Evolutionary conservation across 1,139 yeast species (phyloP), one percentile per base, ranked within the genome.

Genomic region (Kodamaea fungicola): DNA sequence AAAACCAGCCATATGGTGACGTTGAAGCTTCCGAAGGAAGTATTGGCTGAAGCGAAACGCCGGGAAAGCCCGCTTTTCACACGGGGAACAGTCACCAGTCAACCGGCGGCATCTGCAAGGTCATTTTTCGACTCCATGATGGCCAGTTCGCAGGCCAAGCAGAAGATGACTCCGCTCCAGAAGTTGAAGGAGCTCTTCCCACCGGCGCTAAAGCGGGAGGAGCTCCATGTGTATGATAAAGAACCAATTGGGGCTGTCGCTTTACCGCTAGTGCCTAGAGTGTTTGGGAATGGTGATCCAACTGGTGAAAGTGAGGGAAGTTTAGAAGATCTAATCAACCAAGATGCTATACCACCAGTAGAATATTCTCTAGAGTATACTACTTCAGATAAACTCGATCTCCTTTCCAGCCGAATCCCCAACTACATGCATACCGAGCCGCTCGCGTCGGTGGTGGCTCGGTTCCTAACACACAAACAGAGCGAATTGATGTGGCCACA

Each of bases 401-500:
- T 50, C 8, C 16, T 47, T 0, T 8, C 32, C 12, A 27, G 42
- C 4, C 49, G 29, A 23, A 36, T 49, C 6, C 57, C 58, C 19
- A 39, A 44, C 12, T 35, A 47, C 31, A 37, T 21, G 8, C 21
- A 35, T 2, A 37, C 42, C 10, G 40, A 55, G 1, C 55, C 51
- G n/a, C 52, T 60, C 29, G 32, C 40, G 5, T 16, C 19, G 5
- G 19, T 16, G 19, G 19, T 16, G 19, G 3, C 19, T 16, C 19
- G 19, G 19, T 16, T 16, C 19, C 19, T 16, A 3, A 16, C 19
- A 16, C 19, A 16, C 19, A 16, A 16, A 16, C 19, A 16, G 19
- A 16, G 19, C 19, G 19, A 16, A 5, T 31, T 49, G 32, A 32
- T 65, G 8, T 78, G 83, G 83, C 59, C 72, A 1, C 62, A 61